phyloP scores from a whole-genome alignment of 495 filamentous ascomycete species.

The Lineolata rhizophorae region DNA sequence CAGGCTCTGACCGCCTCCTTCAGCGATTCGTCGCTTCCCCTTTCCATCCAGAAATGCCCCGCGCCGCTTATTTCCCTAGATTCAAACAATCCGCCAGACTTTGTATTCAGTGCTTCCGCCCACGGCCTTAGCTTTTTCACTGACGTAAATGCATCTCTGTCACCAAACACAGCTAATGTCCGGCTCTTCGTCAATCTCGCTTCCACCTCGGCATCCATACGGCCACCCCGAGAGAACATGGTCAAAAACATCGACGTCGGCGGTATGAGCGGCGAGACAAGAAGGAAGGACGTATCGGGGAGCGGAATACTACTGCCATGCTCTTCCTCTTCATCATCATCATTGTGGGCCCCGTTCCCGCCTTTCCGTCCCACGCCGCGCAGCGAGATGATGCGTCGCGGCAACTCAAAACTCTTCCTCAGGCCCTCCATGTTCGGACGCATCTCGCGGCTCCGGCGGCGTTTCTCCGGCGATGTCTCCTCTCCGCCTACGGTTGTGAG shows the following conservation, averaged over 20 bases:
- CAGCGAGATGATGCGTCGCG: constrained; percentile 6
- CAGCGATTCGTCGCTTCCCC: constrained; percentile 33
- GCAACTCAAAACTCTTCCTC: constrained; percentile 11
- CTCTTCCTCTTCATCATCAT: not conserved
- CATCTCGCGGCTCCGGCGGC: constrained; percentile 12
- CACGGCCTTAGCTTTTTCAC: constrained; percentile 44
- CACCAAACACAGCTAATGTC: constrained; percentile 58
- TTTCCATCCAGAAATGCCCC: constrained; percentile 69
- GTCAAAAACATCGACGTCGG: constrained; percentile 30
- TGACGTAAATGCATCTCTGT: constrained; percentile 56
- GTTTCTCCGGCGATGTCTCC: constrained; percentile 11
- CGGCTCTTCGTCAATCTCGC: constrained; percentile 32
- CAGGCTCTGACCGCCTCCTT: constrained; percentile 23
- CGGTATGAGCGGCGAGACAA: constrained; percentile 61
- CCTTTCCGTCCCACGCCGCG: not conserved
- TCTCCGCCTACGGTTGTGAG: constrained; percentile 15
- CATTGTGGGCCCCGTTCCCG: not conserved
- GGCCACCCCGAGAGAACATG: constrained; percentile 28
- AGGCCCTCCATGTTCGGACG: constrained; percentile 10
- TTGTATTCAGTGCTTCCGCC: constrained; percentile 32
- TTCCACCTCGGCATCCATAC: constrained; percentile 17
- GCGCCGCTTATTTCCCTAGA: constrained; percentile 40
- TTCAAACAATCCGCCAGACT: constrained; percentile 21
- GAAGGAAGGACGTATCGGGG: constrained; percentile 37
- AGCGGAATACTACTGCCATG: constrained; percentile 3